phyloP scores from a whole-genome alignment of 1,139 yeast species.

The Pichia sp. region DNA sequence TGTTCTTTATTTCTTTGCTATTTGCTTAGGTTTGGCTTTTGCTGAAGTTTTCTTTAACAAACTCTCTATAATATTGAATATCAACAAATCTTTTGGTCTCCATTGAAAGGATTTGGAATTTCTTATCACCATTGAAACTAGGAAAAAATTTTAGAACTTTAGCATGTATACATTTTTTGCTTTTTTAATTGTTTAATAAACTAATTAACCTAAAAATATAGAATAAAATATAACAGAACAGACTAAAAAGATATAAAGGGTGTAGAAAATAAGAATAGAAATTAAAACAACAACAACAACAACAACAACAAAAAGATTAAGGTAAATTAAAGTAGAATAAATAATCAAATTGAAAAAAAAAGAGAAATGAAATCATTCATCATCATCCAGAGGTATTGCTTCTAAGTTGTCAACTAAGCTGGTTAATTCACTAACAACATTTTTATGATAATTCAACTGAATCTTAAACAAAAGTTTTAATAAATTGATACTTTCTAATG shows the following conservation, averaged over 20 bases:
- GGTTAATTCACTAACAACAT: conserved; percentile 40
- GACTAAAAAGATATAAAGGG: too few species aligned
- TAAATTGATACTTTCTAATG: conserved; percentile 56
- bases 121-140: too few species aligned
- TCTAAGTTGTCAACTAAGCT: conserved; percentile 37
- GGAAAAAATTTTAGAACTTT: too few species aligned
- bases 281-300: too few species aligned
- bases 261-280: too few species aligned
- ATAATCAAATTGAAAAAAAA: too few species aligned
- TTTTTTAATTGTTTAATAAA: too few species aligned
- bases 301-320: too few species aligned
- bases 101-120: background rate
- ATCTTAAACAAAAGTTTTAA: conserved; percentile 59
- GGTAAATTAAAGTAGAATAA: too few species aligned
- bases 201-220: too few species aligned
- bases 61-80: conserved; percentile 34
- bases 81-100: conserved; percentile 28
- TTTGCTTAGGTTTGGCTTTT: conserved; percentile 58
- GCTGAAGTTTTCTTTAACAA: conserved; percentile 66
- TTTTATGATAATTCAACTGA: conserved; percentile 62
- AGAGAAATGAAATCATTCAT: conserved; percentile 21
- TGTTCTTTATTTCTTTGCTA: conserved; percentile 18
- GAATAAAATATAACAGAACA: too few species aligned
- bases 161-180: too few species aligned
- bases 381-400: conserved; percentile 37